Evolutionary conservation across 225 moss, liverwort and hornwort species (phyloP).

Genomic region (Pseudisothecium myosuroides): DNA sequence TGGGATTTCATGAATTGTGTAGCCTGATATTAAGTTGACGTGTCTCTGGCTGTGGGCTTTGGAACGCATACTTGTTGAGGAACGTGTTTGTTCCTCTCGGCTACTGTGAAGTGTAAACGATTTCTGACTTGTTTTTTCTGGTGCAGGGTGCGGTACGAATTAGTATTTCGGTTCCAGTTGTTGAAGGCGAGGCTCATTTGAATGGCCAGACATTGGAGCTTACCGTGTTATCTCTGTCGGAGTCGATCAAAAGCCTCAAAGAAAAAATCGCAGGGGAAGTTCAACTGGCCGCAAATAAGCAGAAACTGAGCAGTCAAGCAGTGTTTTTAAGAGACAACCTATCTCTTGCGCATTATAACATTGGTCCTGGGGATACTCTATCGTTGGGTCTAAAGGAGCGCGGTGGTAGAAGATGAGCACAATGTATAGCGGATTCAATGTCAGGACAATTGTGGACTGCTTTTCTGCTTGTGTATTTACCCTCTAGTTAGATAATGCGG

Average conservation of each 20-base stretch:
- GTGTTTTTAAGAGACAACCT: conserved; percentile 77
- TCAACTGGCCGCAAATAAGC: conserved; percentile 87
- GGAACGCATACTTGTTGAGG: not conserved
- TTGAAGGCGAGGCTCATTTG: conserved; percentile 89
- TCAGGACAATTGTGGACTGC: conserved; percentile 3
- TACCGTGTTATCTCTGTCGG: conserved; percentile 66
- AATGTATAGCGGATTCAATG: conserved; percentile 11
- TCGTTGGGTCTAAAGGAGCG: conserved; percentile 86
- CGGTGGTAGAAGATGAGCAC: conserved; percentile 74
- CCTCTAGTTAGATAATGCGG: conserved; percentile 7
- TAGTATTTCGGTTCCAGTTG: conserved; percentile 61
- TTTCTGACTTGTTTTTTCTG: conserved; percentile 1
- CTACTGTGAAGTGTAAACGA: not conserved
- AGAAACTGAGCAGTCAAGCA: conserved; percentile 73
- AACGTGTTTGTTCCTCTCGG: not conserved
- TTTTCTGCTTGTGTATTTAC: conserved; percentile 18
- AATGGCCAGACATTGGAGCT: conserved; percentile 96
- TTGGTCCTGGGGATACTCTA: conserved; percentile 83
- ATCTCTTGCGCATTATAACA: conserved; percentile 86
- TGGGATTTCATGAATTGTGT: not conserved
- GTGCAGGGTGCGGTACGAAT: conserved; percentile 87
- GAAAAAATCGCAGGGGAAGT: conserved; percentile 92
- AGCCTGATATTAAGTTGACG: not conserved
- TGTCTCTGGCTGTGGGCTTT: not conserved
- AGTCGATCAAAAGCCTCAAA: conserved; percentile 75